Evolutionary conservation across 2,329 filamentous ascomycete species (phyloP), one percentile per base, ranked within the genome.

Genomic region (Cladosporium sp.): DNA sequence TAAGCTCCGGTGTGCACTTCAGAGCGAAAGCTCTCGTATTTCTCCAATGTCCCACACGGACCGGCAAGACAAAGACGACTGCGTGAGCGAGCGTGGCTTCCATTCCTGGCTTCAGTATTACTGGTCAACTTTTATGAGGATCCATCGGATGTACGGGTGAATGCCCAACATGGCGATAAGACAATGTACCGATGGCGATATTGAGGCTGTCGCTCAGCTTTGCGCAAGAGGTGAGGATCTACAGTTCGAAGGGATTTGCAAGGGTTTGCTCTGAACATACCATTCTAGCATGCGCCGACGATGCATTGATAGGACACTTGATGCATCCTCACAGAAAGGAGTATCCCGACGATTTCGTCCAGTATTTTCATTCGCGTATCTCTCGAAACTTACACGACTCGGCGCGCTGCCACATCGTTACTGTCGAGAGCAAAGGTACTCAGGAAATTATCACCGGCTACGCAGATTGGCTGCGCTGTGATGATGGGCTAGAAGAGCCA

Each of bases 241-340:
- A 28, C 22, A 28, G 7, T 28, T 28, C 7, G 22, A 28, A 28
- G 22, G 7, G 22, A 5, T 28, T 28, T 28, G 22, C 22, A 28
- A 28, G 4, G 22, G 5, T 28, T 28, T 7, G 22, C 22, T 28
- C 22, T 28, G 22, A 28, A 28, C 22, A 28, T 28, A 7, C 4
- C 19, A 37, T 46, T 22, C 37, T 53, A 9, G 65, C 63, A 8
- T 68, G 67, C 53, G 65, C 65, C 32, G 59, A 68, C 37, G 66
- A 68, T 52, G 63, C 66, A 33, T 59, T 68, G 28, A 63, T 68
- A 9, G 65, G 66, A 10, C 49, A 59, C 2, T 49, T 68, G 6
- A 66, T 68, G 64, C 66, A 68, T 55, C 66, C 65, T 1, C 34
- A 63, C 32, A 61, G 66, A 4, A 45, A 64, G 2, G 10, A 63